These are phyloP conservation scores for Kingdonia uniflora DNA, from an alignment of 164 flowering plant genomes.

Conservation along the genomic window DNA sequence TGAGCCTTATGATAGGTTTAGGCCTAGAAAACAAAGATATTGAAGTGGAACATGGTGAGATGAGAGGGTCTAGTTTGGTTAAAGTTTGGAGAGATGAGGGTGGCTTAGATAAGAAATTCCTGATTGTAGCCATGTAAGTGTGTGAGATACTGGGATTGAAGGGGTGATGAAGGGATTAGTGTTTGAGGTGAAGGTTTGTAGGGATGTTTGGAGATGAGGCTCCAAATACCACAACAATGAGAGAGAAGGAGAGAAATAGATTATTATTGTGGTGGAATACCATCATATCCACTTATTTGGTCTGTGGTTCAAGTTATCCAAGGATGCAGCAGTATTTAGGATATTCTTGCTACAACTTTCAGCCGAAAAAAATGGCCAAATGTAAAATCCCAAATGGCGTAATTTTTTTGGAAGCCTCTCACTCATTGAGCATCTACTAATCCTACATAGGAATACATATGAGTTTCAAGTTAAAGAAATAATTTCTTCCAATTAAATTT, in stretches of 20 bases:
- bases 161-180: not conserved
- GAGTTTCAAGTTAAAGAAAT: too few species aligned
- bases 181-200: not conserved
- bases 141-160: not conserved
- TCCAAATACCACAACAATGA: not conserved
- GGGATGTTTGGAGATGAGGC: slow-evolving; percentile 6
- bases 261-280: slow-evolving; percentile 5
- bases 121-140: slow-evolving; percentile 33
- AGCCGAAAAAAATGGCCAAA: too few species aligned
- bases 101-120: slow-evolving; percentile 26
- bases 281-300: slow-evolving; percentile 32
- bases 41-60: slow-evolving; percentile 4
- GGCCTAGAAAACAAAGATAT: slow-evolving; percentile 14
- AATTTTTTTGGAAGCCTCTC: too few species aligned
- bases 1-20: slow-evolving; percentile 8
- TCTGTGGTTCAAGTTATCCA: slow-evolving; percentile 25
- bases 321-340: too few species aligned
- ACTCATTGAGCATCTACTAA: too few species aligned
- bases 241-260: slow-evolving; percentile 1
- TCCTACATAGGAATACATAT: too few species aligned
- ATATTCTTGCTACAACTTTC: too few species aligned
- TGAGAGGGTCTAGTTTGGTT: slow-evolving; percentile 9
- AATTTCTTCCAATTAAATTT: too few species aligned
- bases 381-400: too few species aligned
- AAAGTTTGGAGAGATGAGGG: slow-evolving; percentile 14